A percentile compares a stretch with the other conserved stretches of the same genome.
Evolutionary conservation across 1,284 basidiomycete species (phyloP).

Genomic region (Ceraceosorus bombacis): DNA sequence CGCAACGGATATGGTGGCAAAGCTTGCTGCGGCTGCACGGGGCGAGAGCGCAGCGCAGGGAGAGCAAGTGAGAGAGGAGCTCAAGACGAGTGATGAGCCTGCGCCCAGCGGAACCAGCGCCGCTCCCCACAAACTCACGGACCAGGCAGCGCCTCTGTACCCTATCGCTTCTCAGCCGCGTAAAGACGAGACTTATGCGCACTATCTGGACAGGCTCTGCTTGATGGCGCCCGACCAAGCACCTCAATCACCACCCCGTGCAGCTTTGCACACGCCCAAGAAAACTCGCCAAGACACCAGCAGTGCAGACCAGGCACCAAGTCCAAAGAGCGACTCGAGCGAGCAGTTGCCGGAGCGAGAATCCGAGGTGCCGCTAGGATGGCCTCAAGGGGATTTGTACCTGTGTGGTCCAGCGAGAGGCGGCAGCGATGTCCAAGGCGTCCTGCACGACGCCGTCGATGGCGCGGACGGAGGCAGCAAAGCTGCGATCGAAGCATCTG

Average conservation of each 20-base stretch:
- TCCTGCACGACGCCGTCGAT: too few relatives aligned
- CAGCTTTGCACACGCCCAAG: constrained; percentile 1
- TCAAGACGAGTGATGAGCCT: too few relatives aligned
- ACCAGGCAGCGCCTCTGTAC: too few relatives aligned
- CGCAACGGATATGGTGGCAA: too few relatives aligned
- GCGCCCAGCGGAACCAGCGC: too few relatives aligned
- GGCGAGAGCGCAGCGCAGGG: constrained; percentile 2
- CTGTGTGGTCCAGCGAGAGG: constrained; percentile 26
- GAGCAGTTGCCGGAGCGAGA: constrained; percentile 34
- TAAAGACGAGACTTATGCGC: not conserved
- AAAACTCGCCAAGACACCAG: too few relatives aligned
- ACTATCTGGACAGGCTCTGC: constrained; percentile 6
- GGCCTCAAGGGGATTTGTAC: constrained; percentile 44
- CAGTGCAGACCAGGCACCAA: not conserved
- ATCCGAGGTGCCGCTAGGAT: constrained; percentile 34
- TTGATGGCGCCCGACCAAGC: not conserved
- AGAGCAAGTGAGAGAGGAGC: not conserved
- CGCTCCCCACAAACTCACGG: too few relatives aligned
- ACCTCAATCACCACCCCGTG: constrained; percentile 2
- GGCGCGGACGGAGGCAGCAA: not conserved
- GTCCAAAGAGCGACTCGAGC: constrained; percentile 15
- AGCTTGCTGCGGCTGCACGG: too few relatives aligned
- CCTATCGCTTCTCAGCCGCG: too few relatives aligned
- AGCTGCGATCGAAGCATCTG: not conserved
- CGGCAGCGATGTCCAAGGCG: too few relatives aligned